Base-by-base conservation (phyloP, 345 rosid species). In the Sisymbrium altissimum region DNA sequence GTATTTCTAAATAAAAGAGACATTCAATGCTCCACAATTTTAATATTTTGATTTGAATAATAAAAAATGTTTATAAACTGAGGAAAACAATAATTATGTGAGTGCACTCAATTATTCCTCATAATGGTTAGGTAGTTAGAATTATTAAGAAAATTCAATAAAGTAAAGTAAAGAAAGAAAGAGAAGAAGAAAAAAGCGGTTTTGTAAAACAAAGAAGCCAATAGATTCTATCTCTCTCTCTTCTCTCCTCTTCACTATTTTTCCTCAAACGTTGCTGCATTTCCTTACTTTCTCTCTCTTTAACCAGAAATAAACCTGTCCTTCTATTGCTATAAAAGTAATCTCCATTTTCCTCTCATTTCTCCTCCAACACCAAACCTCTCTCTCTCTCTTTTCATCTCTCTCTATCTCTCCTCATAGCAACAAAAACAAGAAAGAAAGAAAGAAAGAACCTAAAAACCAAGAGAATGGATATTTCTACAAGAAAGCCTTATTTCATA, bases 321-420 rank as follows among this genome's bases (percentile, higher is more conserved):
- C 36, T 62, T 69, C 21, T 10, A 44, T 45, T 76, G 2, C 80
- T 76, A 76, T 76, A 76, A 63, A 64, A 76, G 6, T 45, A 8
- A 14, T 4, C 59, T 63, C 71, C 75, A 76, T 27, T 56, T 14
- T 62, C 79, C 32, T 7, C 9, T 33, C 64, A 43, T 25, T 9
- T 69, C 71, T 70, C 71, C 74, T 43, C 70, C 74, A 52, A 69
- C 36, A 54, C 75, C 75, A 61, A 76, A 70, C 65, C 41, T 44
- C 50, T 36, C 69, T 68, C 50, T 75, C 68, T 39, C 65, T 54
- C 17, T n/a, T n/a, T n/a, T n/a, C n/a, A n/a, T n/a, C n/a, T n/a
- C 25, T 55, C 65, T 52, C 4, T 13, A n/a, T n/a, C n/a, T n/a
- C n/a, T n/a, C n/a, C 55, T 21, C 46, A 45, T 2, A 12, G 11